These are phyloP conservation scores for Penicillium verrucosum DNA, from an alignment of 2,329 filamentous ascomycete genomes.

Conservation along the genomic window DNA sequence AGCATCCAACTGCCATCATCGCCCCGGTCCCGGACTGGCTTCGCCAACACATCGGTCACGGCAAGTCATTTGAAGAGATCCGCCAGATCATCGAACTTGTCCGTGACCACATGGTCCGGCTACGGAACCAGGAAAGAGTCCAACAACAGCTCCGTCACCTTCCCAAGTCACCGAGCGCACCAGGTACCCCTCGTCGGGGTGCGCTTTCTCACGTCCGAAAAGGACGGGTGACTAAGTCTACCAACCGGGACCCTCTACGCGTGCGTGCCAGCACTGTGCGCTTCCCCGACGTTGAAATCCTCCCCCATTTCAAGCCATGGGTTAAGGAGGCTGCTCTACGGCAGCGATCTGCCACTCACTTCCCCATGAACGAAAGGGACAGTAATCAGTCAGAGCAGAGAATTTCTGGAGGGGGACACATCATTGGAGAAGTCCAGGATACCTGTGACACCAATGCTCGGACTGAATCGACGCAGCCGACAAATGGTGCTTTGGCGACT, in stretches of 20 bases:
- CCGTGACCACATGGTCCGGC: slow-evolving; percentile 17
- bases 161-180: not conserved
- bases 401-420: not conserved
- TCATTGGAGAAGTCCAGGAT: not conserved
- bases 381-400: not conserved
- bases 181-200: not conserved
- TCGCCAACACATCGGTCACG: slow-evolving; percentile 17
- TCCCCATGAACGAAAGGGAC: not conserved
- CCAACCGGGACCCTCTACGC: not conserved
- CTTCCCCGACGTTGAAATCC: slow-evolving; percentile 43
- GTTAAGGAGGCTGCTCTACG: slow-evolving; percentile 8
- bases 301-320: slow-evolving; percentile 32
- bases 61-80: slow-evolving; percentile 33
- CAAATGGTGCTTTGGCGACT: not conserved
- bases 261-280: slow-evolving; percentile 10
- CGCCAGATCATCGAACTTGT: slow-evolving; percentile 27
- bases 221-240: not conserved
- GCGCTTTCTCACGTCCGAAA: not conserved
- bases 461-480: not conserved
- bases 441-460: not conserved
- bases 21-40: slow-evolving; percentile 38
- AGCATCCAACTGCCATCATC: slow-evolving; percentile 27
- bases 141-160: slow-evolving; percentile 1
- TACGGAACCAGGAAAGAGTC: slow-evolving; percentile 6
- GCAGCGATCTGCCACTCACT: not conserved